These are phyloP conservation scores for Puccinia horiana DNA, from an alignment of 1,284 basidiomycete genomes.

Conservation along the genomic window DNA sequence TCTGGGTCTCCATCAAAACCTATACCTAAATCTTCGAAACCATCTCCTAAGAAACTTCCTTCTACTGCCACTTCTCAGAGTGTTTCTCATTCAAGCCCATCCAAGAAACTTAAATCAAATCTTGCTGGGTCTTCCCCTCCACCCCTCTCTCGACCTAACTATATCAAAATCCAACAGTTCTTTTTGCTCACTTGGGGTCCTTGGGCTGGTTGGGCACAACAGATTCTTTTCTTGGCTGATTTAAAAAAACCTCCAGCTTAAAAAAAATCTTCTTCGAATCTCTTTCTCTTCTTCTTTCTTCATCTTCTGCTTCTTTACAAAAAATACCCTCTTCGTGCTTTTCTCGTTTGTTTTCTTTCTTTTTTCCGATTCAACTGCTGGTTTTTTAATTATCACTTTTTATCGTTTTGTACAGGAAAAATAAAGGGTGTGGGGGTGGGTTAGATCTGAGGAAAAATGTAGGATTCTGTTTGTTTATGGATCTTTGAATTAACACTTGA, in stretches of 20 bases:
- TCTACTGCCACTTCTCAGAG: constrained; percentile 67
- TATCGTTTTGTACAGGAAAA: too few relatives aligned
- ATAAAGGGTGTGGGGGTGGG: too few relatives aligned
- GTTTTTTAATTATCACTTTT: too few relatives aligned
- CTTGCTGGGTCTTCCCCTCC: background rate
- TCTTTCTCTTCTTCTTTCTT: too few relatives aligned
- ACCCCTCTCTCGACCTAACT: constrained; percentile 2
- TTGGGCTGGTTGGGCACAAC: constrained; percentile 89
- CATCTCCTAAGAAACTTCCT: constrained; percentile 64
- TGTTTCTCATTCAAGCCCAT: background rate
- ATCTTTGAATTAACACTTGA: too few relatives aligned
- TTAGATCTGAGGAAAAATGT: too few relatives aligned
- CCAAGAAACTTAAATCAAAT: constrained; percentile 12
- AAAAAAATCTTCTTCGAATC: too few relatives aligned
- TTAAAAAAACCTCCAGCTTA: constrained; percentile 50
- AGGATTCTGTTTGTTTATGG: too few relatives aligned
- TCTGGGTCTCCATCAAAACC: background rate
- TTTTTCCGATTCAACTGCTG: too few relatives aligned
- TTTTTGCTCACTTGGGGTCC: constrained; percentile 56
- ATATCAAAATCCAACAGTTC: constrained; percentile 14
- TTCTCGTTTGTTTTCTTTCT: too few relatives aligned
- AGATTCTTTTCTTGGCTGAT: constrained; percentile 65
- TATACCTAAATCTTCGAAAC: background rate
- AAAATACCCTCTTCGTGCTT: too few relatives aligned
- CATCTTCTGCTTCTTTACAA: too few relatives aligned